These are phyloP conservation scores for Lentithecium fluviatile DNA, from an alignment of 495 filamentous ascomycete genomes.

Conservation along the genomic window DNA sequence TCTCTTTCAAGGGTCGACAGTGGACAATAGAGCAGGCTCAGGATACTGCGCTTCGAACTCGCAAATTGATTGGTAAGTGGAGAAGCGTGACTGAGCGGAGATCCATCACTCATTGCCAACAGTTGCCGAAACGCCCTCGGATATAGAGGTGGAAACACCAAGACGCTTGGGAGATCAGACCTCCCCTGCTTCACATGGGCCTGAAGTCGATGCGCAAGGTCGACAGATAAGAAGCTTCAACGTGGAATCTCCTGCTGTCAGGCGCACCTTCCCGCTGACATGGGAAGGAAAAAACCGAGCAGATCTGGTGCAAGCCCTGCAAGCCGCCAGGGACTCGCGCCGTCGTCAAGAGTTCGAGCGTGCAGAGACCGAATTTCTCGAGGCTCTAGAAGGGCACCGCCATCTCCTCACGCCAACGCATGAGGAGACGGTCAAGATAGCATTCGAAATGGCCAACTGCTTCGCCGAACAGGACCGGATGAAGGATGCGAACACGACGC, in stretches of 20 bases:
- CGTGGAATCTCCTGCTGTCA: background rate
- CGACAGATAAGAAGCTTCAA: background rate
- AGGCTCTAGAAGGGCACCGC: background rate
- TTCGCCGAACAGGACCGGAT: constrained; percentile 1
- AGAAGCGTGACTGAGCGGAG: background rate
- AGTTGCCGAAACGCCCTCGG: background rate
- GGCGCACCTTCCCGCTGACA: background rate
- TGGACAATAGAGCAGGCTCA: background rate
- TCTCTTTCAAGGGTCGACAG: background rate
- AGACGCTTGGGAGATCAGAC: background rate
- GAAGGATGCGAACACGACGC: background rate
- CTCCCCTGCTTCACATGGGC: background rate
- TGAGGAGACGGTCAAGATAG: constrained; percentile 2
- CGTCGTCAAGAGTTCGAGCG: background rate
- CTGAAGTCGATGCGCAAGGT: background rate
- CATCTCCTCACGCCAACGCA: constrained; percentile 7
- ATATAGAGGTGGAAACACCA: background rate
- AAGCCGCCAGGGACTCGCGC: background rate
- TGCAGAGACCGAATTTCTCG: background rate
- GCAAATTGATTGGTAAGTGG: background rate
- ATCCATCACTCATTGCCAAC: background rate
- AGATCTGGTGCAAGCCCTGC: background rate
- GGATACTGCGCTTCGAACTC: background rate
- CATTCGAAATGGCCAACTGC: background rate
- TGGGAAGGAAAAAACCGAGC: background rate